Evolutionary conservation across 1,284 basidiomycete genomes (phyloP).

Genomic region (Ganoderma lucidum): DNA sequence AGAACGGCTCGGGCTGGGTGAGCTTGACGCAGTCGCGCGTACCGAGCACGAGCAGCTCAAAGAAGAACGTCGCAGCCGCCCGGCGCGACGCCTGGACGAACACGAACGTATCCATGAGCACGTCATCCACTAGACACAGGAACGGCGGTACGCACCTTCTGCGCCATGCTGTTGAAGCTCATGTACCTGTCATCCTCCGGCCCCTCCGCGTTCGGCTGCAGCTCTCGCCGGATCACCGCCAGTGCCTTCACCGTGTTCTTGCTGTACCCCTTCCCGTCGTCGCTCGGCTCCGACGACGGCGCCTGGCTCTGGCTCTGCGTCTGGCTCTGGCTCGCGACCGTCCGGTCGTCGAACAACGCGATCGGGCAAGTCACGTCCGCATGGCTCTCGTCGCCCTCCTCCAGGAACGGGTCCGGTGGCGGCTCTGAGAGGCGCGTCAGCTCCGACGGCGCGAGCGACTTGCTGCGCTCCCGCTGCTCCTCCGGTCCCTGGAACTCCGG

Average conservation of each 20-base stretch:
- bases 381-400: slow-evolving; percentile 69
- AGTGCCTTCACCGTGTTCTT: slow-evolving; percentile 93
- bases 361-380: slow-evolving; percentile 81
- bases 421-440: slow-evolving; percentile 76
- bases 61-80: slow-evolving; percentile 96
- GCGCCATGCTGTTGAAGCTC: slow-evolving; percentile 77
- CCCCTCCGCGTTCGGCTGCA: slow-evolving; percentile 61
- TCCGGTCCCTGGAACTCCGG: slow-evolving; percentile 43
- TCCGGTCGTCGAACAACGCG: slow-evolving; percentile 80
- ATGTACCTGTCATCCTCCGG: slow-evolving; percentile 64
- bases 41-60: slow-evolving; percentile 93
- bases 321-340: slow-evolving; percentile 36
- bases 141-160: slow-evolving; percentile 62
- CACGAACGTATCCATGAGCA: background rate
- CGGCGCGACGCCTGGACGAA: slow-evolving; percentile 78
- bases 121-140: slow-evolving; percentile 15
- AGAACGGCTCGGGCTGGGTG: slow-evolving; percentile 78
- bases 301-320: slow-evolving; percentile 49
- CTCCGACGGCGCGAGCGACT: slow-evolving; percentile 55
- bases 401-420: slow-evolving; percentile 56
- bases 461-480: slow-evolving; percentile 50
- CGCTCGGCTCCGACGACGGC: slow-evolving; percentile 41
- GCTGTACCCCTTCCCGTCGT: slow-evolving; percentile 80
- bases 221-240: slow-evolving; percentile 80
- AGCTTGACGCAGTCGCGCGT: slow-evolving; percentile 91